Base-by-base conservation (phyloP, 306 rosid species). In the Lathyrus oleraceus region DNA sequence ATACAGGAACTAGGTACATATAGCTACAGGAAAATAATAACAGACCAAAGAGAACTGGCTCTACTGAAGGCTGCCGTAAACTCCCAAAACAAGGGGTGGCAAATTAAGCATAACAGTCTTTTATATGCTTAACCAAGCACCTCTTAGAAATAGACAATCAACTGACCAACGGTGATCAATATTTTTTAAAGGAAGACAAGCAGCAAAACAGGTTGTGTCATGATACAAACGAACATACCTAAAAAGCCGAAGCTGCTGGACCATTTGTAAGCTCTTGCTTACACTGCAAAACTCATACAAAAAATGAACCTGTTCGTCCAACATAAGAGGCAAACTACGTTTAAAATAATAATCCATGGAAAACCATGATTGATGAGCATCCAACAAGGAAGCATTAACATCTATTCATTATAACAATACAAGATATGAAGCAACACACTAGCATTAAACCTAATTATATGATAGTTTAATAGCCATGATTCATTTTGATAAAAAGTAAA, bases 181-280 rank as follows among this genome's bases (percentile, higher is more conserved):
- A 39, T 15, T 47, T 5, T n/a, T 6, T 32, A 3, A 57, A 19
- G 68, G 63, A 61, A 21, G 13, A 20, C 23, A 53, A 56, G 58
- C 28, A 69, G 39, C 54, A 61, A 11, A 66, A 72, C 52, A 44
- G 43, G 16, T 7, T 63, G 21, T 16, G n/a, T 66, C 54, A 65
- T 14, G 67, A 81, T 58, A 40, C 44, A 47, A 67, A 39, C 45
- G 59, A 53, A 30, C 79, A 57, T 82, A 93, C 98, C 97, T 84
- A 81, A 84, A 90, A 63, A 93, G 87, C 72, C 96, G 91, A 62
- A 88, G 86, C 82, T 93, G 98, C 77, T 93, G 91, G 64, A 90
- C 97, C 96, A 90, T 88, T 82, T 87, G 98, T 78, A 93, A 87
- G 76, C 95, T 93, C 85, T 88, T 93, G 81, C 94, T 90, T 74